Percentiles rank a stretch among this genome's conserved stretches.
Conservation (phyloP, 1,284 basidiomycete genomes). For the Thelephora terrestris region DNA sequence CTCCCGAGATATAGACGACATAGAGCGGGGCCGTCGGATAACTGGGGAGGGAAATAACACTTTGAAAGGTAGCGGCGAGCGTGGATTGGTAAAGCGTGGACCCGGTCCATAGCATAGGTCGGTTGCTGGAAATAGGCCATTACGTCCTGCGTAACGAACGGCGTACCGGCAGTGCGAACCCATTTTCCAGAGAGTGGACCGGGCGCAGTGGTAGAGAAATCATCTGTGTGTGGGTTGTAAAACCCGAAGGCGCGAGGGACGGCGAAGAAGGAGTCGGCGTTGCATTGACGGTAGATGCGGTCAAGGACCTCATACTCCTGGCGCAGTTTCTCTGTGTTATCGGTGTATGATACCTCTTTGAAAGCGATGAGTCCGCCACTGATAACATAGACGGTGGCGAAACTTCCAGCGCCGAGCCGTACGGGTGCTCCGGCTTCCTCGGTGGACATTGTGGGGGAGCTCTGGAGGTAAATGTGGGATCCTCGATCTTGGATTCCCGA, state of each 20-base stretch:
- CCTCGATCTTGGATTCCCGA: too few species aligned
- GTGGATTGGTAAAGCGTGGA: neutral
- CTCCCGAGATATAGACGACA: slow-evolving; percentile 15
- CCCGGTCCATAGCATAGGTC: slow-evolving; percentile 8
- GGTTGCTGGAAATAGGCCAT: neutral
- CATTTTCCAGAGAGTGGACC: too few species aligned
- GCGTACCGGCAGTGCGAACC: too few species aligned
- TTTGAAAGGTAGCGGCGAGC: neutral
- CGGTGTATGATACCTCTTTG: slow-evolving; percentile 6
- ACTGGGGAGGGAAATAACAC: neutral
- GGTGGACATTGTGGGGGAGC: too few species aligned
- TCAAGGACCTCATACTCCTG: slow-evolving; percentile 6
- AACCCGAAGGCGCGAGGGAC: slow-evolving; percentile 11
- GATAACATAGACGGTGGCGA: slow-evolving; percentile 9
- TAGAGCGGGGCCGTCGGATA: slow-evolving; percentile 4
- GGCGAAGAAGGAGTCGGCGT: slow-evolving; percentile 9
- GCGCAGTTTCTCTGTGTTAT: slow-evolving; percentile 2
- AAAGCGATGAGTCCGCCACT: slow-evolving; percentile 6
- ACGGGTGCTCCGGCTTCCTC: too few species aligned
- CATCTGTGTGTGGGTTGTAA: slow-evolving; percentile 7
- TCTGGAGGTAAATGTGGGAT: too few species aligned
- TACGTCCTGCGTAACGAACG: neutral
- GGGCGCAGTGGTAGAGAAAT: neutral
- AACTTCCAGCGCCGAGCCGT: slow-evolving; percentile 12
- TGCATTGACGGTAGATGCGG: slow-evolving; percentile 3